phyloP scores from a whole-genome alignment of 1,284 basidiomycete species.

The Neonothopanus nambi region DNA sequence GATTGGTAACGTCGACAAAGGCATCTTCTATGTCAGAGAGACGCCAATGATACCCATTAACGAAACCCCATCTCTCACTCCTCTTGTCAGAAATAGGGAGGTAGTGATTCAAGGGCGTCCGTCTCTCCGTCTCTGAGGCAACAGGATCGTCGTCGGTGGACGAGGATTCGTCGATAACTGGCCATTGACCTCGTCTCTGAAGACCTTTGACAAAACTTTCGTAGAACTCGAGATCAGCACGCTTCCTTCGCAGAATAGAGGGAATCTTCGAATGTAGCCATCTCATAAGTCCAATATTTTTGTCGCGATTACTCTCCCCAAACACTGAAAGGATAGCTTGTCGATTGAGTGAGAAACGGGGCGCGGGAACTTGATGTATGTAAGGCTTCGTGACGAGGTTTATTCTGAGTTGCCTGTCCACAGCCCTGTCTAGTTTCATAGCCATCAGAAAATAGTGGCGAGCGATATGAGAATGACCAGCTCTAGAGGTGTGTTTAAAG shows the following conservation, averaged over 20 bases:
- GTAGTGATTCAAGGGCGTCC: not conserved
- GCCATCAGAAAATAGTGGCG: conserved; percentile 73
- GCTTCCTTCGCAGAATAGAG: conserved; percentile 18
- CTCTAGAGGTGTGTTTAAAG: conserved; percentile 53
- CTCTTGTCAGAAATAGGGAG: not conserved
- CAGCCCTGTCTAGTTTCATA: conserved; percentile 44
- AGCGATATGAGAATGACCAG: conserved; percentile 49
- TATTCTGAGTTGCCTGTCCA: conserved; percentile 32
- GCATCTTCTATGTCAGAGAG: not conserved
- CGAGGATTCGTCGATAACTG: conserved; percentile 5
- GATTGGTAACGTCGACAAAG: conserved; percentile 34
- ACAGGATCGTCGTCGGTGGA: not conserved
- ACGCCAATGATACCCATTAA: conserved; percentile 19
- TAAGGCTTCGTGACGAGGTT: conserved; percentile 22
- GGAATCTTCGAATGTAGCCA: conserved; percentile 12
- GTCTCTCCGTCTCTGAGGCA: not conserved
- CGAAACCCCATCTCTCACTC: not conserved
- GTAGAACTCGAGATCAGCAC: conserved; percentile 12
- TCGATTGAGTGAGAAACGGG: conserved; percentile 5
- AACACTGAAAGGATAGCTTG: conserved; percentile 6
- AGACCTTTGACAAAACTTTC: conserved; percentile 2
- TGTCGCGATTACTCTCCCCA: conserved; percentile 17
- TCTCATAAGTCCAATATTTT: conserved; percentile 6
- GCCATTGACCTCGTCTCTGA: conserved; percentile 13
- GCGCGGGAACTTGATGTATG: conserved; percentile 11